Conservation (phyloP, 108 stramenopile genomes). For the Parietichytrium sp. region DNA sequence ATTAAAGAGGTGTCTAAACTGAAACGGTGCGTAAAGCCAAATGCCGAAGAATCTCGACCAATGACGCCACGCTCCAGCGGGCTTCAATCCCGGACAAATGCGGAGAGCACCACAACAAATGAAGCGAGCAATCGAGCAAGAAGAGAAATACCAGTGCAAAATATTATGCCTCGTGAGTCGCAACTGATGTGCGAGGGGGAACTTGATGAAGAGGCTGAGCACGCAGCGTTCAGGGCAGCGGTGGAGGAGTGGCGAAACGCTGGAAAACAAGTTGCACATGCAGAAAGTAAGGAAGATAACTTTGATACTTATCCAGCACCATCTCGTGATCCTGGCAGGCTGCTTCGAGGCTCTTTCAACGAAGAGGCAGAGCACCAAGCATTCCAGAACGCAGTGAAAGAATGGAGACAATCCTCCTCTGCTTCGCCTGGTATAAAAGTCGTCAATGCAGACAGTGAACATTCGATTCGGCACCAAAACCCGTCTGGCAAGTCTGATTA, state of each 20-base stretch:
- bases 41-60: not conserved
- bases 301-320: not conserved
- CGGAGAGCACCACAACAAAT: too few species aligned
- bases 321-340: not conserved
- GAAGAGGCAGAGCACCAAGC: slow-evolving; percentile 10
- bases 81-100: not conserved
- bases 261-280: not conserved
- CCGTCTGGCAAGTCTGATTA: not conserved
- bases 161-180: too few species aligned
- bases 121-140: too few species aligned
- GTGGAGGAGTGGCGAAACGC: slow-evolving; percentile 27
- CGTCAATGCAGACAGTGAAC: not conserved
- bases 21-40: not conserved
- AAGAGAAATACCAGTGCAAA: too few species aligned
- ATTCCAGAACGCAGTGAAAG: not conserved
- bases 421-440: not conserved
- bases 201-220: slow-evolving; percentile 13
- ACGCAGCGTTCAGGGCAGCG: slow-evolving; percentile 6
- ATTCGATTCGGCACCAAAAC: not conserved
- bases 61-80: not conserved
- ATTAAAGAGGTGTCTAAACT: not conserved
- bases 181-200: too few species aligned
- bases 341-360: not conserved
- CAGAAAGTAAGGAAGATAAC: not conserved
- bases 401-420: not conserved